A percentile compares a stretch with the other conserved stretches of the same genome.
phyloP scores from a whole-genome alignment of 768 basidiomycete genomes.

The Trametes sanguinea region DNA sequence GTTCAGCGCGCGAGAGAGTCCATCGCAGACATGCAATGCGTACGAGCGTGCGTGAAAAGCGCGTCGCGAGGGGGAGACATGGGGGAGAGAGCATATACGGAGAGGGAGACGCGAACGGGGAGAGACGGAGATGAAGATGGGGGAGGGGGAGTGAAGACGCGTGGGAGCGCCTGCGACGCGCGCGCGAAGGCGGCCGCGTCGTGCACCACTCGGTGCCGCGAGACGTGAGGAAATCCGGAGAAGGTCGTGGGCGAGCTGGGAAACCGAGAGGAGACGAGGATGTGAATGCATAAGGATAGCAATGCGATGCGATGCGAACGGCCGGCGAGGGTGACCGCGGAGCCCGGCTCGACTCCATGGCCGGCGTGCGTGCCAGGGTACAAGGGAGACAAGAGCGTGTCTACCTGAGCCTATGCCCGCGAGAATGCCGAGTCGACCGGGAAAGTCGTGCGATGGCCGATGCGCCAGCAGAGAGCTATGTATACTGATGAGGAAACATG shows the following conservation, averaged over 20 bases:
- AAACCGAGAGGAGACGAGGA: conserved; percentile 1
- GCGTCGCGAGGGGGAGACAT: background rate
- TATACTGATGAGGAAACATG: background rate
- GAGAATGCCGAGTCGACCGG: conserved; percentile 18
- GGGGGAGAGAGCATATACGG: background rate
- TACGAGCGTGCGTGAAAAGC: background rate
- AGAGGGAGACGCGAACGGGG: background rate
- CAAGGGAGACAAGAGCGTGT: conserved; percentile 2
- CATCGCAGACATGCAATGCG: background rate
- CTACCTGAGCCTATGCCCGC: conserved; percentile 15
- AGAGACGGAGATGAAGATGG: background rate
- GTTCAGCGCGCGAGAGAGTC: background rate
- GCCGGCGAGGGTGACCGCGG: background rate
- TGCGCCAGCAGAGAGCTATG: conserved; percentile 12
- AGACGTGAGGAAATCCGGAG: background rate
- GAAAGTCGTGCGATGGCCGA: conserved; percentile 6
- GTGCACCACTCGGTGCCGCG: too few relatives aligned
- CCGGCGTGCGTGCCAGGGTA: background rate
- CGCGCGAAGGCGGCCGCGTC: background rate
- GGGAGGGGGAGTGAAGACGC: background rate
- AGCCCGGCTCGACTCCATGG: background rate
- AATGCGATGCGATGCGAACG: conserved; percentile 9
- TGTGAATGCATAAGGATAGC: conserved; percentile 25
- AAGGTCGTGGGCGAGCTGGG: background rate
- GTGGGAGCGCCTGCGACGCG: conserved; percentile 13